These are phyloP conservation scores for Xylariaceae sp. DNA, from an alignment of 2,329 filamentous ascomycete genomes.

Conservation along the genomic window DNA sequence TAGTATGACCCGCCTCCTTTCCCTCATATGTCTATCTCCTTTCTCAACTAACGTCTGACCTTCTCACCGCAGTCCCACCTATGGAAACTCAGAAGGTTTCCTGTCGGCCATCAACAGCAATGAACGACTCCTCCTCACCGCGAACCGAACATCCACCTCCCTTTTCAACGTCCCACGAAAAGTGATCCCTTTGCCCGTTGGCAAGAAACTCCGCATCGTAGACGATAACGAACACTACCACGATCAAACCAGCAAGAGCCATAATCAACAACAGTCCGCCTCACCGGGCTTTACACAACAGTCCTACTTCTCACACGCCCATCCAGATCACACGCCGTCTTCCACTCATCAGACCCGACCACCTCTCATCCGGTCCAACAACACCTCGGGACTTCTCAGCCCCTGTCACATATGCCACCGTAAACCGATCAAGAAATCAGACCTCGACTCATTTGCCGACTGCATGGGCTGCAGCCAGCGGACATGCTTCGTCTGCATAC, in stretches of 20 bases:
- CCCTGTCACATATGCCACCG: conserved; percentile 67
- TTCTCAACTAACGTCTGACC: conserved; percentile 19
- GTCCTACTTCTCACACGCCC: conserved; percentile 25
- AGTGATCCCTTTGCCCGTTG: conserved; percentile 24
- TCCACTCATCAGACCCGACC: conserved; percentile 12
- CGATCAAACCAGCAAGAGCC: conserved; percentile 7
- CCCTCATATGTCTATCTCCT: conserved; percentile 9
- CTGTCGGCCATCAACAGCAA: conserved; percentile 25
- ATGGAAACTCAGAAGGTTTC: conserved; percentile 19
- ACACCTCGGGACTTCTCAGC: conserved; percentile 34
- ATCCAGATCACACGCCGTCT: conserved; percentile 17
- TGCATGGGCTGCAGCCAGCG: conserved; percentile 59
- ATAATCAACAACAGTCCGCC: conserved; percentile 7
- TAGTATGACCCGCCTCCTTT: conserved; percentile 23
- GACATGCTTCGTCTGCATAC: conserved; percentile 66
- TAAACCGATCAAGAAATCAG: conserved; percentile 59
- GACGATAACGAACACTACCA: conserved; percentile 18
- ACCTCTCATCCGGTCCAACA: conserved; percentile 9
- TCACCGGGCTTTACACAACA: conserved; percentile 12
- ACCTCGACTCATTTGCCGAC: conserved; percentile 62
- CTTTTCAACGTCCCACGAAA: conserved; percentile 25
- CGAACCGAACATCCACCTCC: conserved; percentile 10
- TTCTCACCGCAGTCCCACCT: conserved; percentile 13
- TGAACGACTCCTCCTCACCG: conserved; percentile 23
- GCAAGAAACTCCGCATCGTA: conserved; percentile 25